These are phyloP conservation scores for Citrus medica DNA, from an alignment of 345 rosid genomes.

Conservation along the genomic window DNA sequence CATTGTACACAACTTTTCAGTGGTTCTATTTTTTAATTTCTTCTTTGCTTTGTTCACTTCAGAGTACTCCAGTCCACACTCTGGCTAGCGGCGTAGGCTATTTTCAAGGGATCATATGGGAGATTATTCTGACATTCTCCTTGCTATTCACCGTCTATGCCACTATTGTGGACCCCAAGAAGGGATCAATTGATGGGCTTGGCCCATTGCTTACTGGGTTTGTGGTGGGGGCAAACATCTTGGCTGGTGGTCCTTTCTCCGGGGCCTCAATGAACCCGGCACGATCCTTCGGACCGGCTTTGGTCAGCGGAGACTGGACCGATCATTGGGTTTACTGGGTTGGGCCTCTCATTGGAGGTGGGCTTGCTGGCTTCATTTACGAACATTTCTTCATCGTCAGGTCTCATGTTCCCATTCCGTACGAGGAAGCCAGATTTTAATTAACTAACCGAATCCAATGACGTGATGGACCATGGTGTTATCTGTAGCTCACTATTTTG, in stretches of 20 bases:
- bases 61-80: slow-evolving; percentile 62
- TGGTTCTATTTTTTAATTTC: neutral
- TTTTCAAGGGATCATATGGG: slow-evolving; percentile 75
- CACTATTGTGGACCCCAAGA: slow-evolving; percentile 87
- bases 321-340: slow-evolving; percentile 95
- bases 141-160: slow-evolving; percentile 84
- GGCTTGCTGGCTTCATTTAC: slow-evolving; percentile 67
- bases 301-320: slow-evolving; percentile 82
- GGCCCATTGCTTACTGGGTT: slow-evolving; percentile 76
- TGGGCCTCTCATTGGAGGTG: slow-evolving; percentile 81
- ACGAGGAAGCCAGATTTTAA: slow-evolving; percentile 23
- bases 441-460: neutral
- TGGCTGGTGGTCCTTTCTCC: slow-evolving; percentile 81
- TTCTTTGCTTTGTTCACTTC: neutral
- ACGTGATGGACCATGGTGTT: neutral
- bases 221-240: slow-evolving; percentile 73
- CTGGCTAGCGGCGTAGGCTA: slow-evolving; percentile 66
- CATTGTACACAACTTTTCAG: neutral
- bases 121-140: slow-evolving; percentile 69
- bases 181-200: slow-evolving; percentile 64
- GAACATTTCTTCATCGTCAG: slow-evolving; percentile 65
- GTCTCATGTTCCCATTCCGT: slow-evolving; percentile 35
- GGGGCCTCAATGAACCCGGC: slow-evolving; percentile 99
- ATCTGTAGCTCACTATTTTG: neutral
- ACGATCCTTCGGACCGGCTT: slow-evolving; percentile 83